Evolutionary conservation across 2,329 filamentous ascomycete genomes (phyloP).

Genomic region (Alternaria alternata): DNA sequence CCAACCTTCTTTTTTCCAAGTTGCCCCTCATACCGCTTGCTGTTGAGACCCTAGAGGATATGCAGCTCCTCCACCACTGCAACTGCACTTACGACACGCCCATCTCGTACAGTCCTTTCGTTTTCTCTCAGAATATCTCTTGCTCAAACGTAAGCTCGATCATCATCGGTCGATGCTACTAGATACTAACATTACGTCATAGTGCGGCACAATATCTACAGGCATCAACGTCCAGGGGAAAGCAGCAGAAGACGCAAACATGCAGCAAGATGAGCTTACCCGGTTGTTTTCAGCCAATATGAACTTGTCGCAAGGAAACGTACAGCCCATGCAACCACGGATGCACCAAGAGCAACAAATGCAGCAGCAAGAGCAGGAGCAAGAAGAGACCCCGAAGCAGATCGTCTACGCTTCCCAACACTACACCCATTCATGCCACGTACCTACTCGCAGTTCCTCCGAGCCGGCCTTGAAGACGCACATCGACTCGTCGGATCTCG

Average conservation of each 20-base stretch:
- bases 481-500: conserved; percentile 53
- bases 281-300: conserved; percentile 80
- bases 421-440: conserved; percentile 81
- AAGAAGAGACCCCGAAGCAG: conserved; percentile 48
- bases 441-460: conserved; percentile 51
- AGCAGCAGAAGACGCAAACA: conserved; percentile 49
- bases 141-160: conserved; percentile 57
- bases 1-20: conserved; percentile 1
- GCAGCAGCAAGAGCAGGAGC: conserved; percentile 23
- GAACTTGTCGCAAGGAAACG: conserved; percentile 60
- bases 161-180: conserved; percentile 13
- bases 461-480: conserved; percentile 44
- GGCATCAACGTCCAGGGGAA: conserved; percentile 54
- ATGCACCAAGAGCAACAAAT: conserved; percentile 41
- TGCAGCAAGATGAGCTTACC: conserved; percentile 83
- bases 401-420: conserved; percentile 82
- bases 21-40: conserved; percentile 14
- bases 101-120: conserved; percentile 52
- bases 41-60: conserved; percentile 32
- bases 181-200: conserved; percentile 49
- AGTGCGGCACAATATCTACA: conserved; percentile 54
- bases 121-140: conserved; percentile 55
- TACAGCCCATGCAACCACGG: conserved; percentile 46
- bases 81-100: conserved; percentile 51
- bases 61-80: conserved; percentile 53